Conservation (phyloP, 2,329 filamentous ascomycete species). For the Corinectria fuckeliana region DNA sequence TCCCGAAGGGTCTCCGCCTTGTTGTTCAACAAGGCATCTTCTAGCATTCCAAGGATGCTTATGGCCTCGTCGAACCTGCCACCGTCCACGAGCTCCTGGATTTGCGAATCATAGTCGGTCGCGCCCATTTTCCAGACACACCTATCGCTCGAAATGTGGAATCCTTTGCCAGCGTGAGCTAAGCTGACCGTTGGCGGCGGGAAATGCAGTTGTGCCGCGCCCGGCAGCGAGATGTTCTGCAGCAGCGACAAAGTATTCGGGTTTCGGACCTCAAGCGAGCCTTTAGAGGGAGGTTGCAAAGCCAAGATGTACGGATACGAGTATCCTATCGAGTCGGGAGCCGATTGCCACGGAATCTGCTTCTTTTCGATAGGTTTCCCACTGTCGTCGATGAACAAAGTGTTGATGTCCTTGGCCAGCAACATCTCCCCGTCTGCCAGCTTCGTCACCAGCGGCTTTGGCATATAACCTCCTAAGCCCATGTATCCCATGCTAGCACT, state of each 20-base stretch:
- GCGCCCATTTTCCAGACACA: constrained; percentile 96
- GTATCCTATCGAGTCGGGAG: constrained; percentile 91
- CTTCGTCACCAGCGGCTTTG: constrained; percentile 85
- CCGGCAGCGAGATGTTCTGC: constrained; percentile 82
- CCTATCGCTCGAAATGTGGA: constrained; percentile 89
- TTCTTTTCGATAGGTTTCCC: constrained; percentile 82
- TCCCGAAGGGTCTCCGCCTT: constrained; percentile 83
- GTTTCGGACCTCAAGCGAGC: constrained; percentile 87
- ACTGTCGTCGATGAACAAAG: constrained; percentile 84
- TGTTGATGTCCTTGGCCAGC: constrained; percentile 97
- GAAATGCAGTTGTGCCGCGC: constrained; percentile 85
- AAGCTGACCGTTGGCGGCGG: constrained; percentile 91
- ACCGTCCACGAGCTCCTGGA: constrained; percentile 78
- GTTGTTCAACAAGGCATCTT: constrained; percentile 86
- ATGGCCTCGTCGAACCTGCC: constrained; percentile 88
- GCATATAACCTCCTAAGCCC: constrained; percentile 89
- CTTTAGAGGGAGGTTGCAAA: constrained; percentile 82
- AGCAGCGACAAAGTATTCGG: constrained; percentile 89
- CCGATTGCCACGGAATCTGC: constrained; percentile 89
- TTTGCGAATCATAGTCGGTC: constrained; percentile 87
- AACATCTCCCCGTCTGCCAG: constrained; percentile 84
- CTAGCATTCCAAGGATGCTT: constrained; percentile 85
- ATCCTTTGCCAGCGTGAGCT: constrained; percentile 95
- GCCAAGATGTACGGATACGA: constrained; percentile 96
- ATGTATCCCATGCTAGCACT: constrained; percentile 95